Percentiles rank a stretch among this genome's conserved stretches.
Conservation (phyloP, 805 yeast genomes). For the Yarrowia bubula region DNA sequence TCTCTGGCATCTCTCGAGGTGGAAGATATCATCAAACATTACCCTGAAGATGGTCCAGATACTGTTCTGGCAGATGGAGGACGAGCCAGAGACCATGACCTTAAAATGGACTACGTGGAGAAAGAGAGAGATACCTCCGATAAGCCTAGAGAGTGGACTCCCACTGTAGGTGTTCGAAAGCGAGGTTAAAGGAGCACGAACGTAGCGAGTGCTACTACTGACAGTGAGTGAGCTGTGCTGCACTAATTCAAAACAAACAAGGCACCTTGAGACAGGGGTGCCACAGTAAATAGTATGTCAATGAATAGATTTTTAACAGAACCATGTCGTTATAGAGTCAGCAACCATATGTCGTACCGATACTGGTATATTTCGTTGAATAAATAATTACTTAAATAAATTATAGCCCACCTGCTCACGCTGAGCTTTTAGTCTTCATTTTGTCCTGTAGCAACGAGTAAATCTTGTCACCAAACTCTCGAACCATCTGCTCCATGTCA, state of each 20-base stretch:
- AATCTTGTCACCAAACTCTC: constrained; percentile 25
- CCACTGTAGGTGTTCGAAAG: background rate
- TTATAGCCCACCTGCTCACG: background rate
- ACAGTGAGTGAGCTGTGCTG: too few species aligned
- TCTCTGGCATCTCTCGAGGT: background rate
- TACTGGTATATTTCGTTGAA: too few species aligned
- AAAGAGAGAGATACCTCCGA: background rate
- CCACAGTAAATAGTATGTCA: constrained; percentile 6
- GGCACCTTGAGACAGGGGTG: background rate
- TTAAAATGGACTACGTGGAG: constrained; percentile 21
- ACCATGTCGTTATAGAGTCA: too few species aligned
- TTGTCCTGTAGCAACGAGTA: constrained; percentile 2
- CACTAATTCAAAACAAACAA: background rate
- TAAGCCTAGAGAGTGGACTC: background rate
- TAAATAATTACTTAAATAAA: background rate
- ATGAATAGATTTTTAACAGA: background rate
- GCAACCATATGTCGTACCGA: too few species aligned
- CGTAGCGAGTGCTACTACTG: too few species aligned
- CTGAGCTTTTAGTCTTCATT: background rate
- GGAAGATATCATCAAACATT: constrained; percentile 17
- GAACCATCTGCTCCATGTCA: background rate
- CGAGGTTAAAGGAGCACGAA: background rate
- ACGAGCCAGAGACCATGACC: background rate
- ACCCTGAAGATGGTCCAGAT: constrained; percentile 21
- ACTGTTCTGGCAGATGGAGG: constrained; percentile 21